Evolutionary conservation across 1,139 yeast species (phyloP).

Genomic region (Kurtzmaniella natalensis): DNA sequence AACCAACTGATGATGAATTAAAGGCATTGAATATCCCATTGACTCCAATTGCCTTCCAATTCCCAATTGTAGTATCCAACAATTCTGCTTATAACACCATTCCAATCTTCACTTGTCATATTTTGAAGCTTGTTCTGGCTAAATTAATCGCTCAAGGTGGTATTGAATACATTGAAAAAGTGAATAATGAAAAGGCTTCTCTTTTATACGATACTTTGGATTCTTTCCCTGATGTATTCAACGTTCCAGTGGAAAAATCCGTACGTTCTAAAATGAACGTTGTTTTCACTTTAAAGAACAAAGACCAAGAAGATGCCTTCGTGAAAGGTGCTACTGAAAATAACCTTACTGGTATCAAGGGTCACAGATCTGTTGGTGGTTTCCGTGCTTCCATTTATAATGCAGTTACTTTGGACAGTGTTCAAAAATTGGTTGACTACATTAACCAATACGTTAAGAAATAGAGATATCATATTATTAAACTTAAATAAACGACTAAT

Average conservation of each 20-base stretch:
- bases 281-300: slow-evolving; percentile 71
- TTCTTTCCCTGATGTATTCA: slow-evolving; percentile 57
- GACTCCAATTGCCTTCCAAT: slow-evolving; percentile 84
- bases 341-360: slow-evolving; percentile 73
- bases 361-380: slow-evolving; percentile 97
- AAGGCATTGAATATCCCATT: slow-evolving; percentile 60
- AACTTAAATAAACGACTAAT: no score
- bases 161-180: slow-evolving; percentile 44
- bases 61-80: slow-evolving; percentile 79
- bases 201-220: slow-evolving; percentile 64
- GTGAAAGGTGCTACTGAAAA: slow-evolving; percentile 50
- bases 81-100: slow-evolving; percentile 94
- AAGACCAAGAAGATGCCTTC: slow-evolving; percentile 63
- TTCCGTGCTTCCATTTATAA: slow-evolving; percentile 91
- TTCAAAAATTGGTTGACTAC: slow-evolving; percentile 54
- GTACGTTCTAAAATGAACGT: slow-evolving; percentile 89
- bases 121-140: slow-evolving; percentile 73
- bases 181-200: slow-evolving; percentile 58
- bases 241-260: slow-evolving; percentile 57
- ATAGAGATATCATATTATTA: no score
- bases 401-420: slow-evolving; percentile 69
- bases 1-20: slow-evolving; percentile 61
- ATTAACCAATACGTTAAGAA: slow-evolving; percentile 59
- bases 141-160: slow-evolving; percentile 61
- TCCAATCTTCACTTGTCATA: slow-evolving; percentile 86